Base-by-base conservation (phyloP, 768 basidiomycete species). In the Suillus plorans region DNA sequence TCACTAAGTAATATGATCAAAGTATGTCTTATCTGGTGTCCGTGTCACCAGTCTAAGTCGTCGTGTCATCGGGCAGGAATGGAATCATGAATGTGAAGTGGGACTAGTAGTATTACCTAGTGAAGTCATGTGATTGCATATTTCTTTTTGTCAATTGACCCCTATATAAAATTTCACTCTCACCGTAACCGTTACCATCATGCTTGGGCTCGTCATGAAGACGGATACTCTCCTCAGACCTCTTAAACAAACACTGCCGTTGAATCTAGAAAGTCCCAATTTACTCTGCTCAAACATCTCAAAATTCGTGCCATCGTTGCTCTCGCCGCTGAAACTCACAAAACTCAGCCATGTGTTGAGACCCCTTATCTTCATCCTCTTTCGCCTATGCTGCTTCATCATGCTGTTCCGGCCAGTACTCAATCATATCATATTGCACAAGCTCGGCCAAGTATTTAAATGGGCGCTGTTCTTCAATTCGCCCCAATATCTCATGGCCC, bases 111-210 rank as follows among this genome's bases (percentile, higher is more conserved):
- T 31, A 5, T 31, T 31, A 5, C 31, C 5, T 5, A 31, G 31
- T 5, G 1, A 42, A 42, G 25, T 25, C 58, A 59, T 25, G 58
- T 59, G 58, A 59, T 28, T 41, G 9, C 3, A 12, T 20, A 34
- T n/a, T n/a, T 28, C 16, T 41, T 16, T 39, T 53, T 9, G 57
- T 25, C 16, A 58, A 58, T 58, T 59, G 58, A 59, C 58, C 58
- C 58, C 58, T 59, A 59, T 59, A 3, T 14, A 20, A 16, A 25
- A 20, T 42, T 42, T 59, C 18, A 28, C 18, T 25, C 25, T 58
- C 2, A 28, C 39, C 14, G 10, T 28, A 18, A 28, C 58, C 57
- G 5, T 31, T 31, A 57, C 25, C 58, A 58, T 41, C 37, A 59
- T 42, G 25, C 58, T 59, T 10, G 58, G 58, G 39, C 39, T 42